Conservation (phyloP, 2,329 filamentous ascomycete species). For the Dendrostoma leiphaemia region DNA sequence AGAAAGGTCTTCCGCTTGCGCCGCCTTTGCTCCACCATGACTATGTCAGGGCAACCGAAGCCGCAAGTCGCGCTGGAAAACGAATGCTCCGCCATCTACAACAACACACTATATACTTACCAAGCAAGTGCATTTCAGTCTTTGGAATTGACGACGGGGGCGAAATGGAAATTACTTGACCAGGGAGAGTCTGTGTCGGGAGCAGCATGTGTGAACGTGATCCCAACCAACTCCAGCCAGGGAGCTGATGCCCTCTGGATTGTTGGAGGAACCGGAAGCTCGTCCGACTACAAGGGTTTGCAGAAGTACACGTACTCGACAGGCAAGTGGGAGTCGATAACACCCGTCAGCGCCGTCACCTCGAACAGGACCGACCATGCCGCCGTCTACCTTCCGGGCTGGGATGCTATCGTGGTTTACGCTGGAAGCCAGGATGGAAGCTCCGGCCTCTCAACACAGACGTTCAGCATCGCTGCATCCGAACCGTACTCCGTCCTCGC, state of each 20-base stretch:
- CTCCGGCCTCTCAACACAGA: constrained; percentile 62
- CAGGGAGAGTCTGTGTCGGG: constrained; percentile 71
- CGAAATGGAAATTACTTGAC: constrained; percentile 66
- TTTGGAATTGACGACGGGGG: constrained; percentile 65
- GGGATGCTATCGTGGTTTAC: constrained; percentile 75
- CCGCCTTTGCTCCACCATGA: constrained; percentile 17
- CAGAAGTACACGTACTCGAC: constrained; percentile 63
- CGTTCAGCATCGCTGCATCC: constrained; percentile 69
- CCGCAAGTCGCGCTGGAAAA: constrained; percentile 69
- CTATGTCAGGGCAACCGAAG: constrained; percentile 43
- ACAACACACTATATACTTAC: constrained; percentile 83
- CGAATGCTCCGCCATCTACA: constrained; percentile 78
- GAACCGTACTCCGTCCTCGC: constrained; percentile 63
- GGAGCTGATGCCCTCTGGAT: constrained; percentile 76
- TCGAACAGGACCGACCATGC: constrained; percentile 73
- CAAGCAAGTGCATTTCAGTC: constrained; percentile 74
- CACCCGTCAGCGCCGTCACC: constrained; percentile 47
- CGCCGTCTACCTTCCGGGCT: constrained; percentile 69
- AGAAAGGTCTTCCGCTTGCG: constrained; percentile 1
- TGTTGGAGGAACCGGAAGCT: constrained; percentile 67
- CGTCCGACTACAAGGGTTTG: constrained; percentile 66
- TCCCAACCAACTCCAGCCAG: constrained; percentile 54
- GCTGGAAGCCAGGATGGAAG: constrained; percentile 67
- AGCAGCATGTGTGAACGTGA: constrained; percentile 73
- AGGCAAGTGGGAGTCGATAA: constrained; percentile 50